Base-by-base conservation (phyloP, 371 early-diverging fungal genomes). In the Mortierella sp. region DNA sequence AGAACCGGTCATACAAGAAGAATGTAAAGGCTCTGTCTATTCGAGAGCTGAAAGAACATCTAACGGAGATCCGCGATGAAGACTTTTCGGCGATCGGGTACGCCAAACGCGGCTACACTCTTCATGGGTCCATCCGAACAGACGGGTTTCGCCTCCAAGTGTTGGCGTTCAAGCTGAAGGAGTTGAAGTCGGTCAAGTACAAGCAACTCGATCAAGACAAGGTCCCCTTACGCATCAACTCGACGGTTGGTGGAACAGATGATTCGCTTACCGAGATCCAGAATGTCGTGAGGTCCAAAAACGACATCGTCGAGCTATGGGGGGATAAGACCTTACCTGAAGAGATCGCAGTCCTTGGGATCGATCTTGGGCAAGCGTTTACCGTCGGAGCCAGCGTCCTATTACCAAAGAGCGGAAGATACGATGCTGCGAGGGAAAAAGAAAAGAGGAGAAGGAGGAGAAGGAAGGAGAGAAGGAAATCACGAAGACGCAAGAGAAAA, bases 261-360 rank as follows among this genome's bases (percentile, higher is more conserved):
- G 48, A 59, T 29, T 63, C 57, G 29, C 64, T 70, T 28, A 63
- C 64, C 1, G 69, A 70, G 58, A 62, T 63, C 52, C 58, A 64
- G 3, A 63, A 70, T n/a, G 64, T 70, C 44, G 64, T 63, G 7
- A 70, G 53, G 64, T 43, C 68, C 18, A 29, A n/a, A 48, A 52
- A 68, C n/a, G 68, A 68, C 43, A 62, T 68, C 30, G 21, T 56
- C 43, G 43, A 14, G 0, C 43, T 68, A 26, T 68, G 62, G 57
- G 9, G 37, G 37, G 37, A 37, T 37, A 26, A 43, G 14, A 61
- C 48, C 19, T 47, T 43, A 9, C 62, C 57, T 3, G 18, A 50
- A 9, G 43, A 57, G 3, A 61, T 62, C 47, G 60, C 51, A 50
- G 55, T 68, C 25, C 51, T 62, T 5, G 56, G 69, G 9, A 56